Evolutionary conservation across 345 rosid genomes (phyloP), one percentile per base, ranked within the genome.

Genomic region (Balakata baccata): DNA sequence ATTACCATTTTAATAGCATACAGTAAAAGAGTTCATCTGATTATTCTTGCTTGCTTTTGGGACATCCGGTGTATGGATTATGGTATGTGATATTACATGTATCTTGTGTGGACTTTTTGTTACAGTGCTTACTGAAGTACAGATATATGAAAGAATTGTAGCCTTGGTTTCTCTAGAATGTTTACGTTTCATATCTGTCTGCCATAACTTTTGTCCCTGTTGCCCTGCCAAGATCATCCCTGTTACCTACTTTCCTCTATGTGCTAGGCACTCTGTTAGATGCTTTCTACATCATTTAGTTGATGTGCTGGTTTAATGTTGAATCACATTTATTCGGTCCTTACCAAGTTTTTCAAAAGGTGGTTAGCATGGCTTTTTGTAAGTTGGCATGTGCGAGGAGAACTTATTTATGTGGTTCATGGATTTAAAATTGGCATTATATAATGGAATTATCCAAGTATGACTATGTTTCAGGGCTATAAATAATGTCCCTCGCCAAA

Each of bases 71-170:
- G 6, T 34, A 37, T 34, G 20, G 65, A 45, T 34, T 34, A 7
- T 34, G 39, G 65, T 17, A 61, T 34, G 41, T 61, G 65, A 61
- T 61, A 54, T 54, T 54, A 16, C 65, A 61, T 37, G 65, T 13
- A 34, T 34, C 4, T 61, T 37, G 47, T 29, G 14, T 34, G 41
- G 9, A 34, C 3, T 34, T 34, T 25, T 61, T 34, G 3, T 61
- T 61, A 37, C 3, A 61, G n/a, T 61, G n/a, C 45, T 9, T 25
- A 23, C 41, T 3, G 11, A 29, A 9, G 25, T 29, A 29, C 4
- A 23, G 39, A 25, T 25, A 14, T 11, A 29, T 25, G 37, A 59
- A 13, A 29, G 37, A 59, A 29, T 59, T 29, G 34, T 6, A 59
- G 64, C 4, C 64, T 29, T 29, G 34, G 34, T 29, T 29, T 29